These are phyloP conservation scores for Xerocomellus intermedius DNA, from an alignment of 768 basidiomycete species.

Conservation along the genomic window DNA sequence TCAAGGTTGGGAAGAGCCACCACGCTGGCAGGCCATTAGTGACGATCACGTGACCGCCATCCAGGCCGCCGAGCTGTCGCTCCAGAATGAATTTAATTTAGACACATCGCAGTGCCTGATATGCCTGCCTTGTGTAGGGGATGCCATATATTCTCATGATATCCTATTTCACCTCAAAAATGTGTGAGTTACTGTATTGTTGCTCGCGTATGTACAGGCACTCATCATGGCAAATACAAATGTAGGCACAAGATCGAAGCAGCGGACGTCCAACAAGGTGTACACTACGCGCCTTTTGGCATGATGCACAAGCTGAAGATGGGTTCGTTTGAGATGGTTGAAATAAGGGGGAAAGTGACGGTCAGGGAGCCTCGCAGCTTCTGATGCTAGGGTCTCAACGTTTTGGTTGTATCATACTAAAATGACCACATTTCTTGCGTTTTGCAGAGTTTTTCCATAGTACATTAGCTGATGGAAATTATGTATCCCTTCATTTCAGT, in stretches of 20 bases:
- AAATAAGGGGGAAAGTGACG: neutral
- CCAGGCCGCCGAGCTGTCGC: neutral
- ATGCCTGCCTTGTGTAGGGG: neutral
- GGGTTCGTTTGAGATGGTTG: neutral
- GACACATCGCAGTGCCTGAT: neutral
- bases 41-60: neutral
- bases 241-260: neutral
- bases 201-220: neutral
- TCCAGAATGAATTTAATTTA: too few species aligned
- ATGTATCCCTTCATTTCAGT: too few species aligned
- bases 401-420: neutral
- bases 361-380: neutral
- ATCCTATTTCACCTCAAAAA: neutral
- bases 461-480: too few species aligned
- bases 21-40: conserved; percentile 1
- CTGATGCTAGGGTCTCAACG: neutral
- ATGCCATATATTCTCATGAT: neutral
- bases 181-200: neutral
- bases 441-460: neutral
- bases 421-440: too few species aligned
- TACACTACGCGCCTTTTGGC: neutral
- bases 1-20: neutral
- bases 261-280: neutral
- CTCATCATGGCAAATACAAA: neutral
- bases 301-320: neutral